Conservation (phyloP, 2,329 filamentous ascomycete species). For the Botrytis byssoidea region DNA sequence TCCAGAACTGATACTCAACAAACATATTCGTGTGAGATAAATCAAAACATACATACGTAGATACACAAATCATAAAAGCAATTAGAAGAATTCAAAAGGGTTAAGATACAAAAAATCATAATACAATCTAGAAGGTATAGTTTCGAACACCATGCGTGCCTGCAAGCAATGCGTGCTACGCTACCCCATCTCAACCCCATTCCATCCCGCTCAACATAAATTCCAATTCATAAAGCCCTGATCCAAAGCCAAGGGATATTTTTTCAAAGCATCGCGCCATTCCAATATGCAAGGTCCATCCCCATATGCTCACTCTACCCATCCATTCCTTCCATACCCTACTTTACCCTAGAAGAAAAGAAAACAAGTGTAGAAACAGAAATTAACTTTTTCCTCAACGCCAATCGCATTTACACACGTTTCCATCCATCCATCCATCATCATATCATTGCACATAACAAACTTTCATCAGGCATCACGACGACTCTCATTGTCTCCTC, state of each 20-base stretch:
- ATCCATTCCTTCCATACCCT: not conserved
- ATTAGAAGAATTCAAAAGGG: slow-evolving; percentile 9
- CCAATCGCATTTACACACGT: slow-evolving; percentile 13
- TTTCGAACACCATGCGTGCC: slow-evolving; percentile 23
- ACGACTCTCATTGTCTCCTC: slow-evolving; percentile 41
- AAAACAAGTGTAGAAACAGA: not conserved
- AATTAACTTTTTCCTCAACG: slow-evolving; percentile 3
- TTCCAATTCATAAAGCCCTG: slow-evolving; percentile 12
- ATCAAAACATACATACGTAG: not conserved
- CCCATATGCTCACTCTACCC: slow-evolving; percentile 3
- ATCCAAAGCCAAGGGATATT: slow-evolving; percentile 1
- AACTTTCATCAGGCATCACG: not conserved
- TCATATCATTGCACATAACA: slow-evolving; percentile 5
- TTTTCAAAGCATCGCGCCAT: slow-evolving; percentile 17
- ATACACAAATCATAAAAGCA: not conserved
- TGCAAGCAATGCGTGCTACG: slow-evolving; percentile 24
- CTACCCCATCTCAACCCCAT: slow-evolving; percentile 28
- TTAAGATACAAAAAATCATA: slow-evolving; percentile 22
- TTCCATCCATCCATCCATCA: not conserved
- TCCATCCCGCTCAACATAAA: slow-evolving; percentile 27
- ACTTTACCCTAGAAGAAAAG: not conserved
- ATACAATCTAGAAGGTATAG: slow-evolving; percentile 33
- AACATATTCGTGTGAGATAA: not conserved
- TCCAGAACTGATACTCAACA: not conserved
- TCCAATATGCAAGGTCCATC: slow-evolving; percentile 18